Conservation (phyloP, 352 stramenopile species). For the Phytophthora sp. region DNA sequence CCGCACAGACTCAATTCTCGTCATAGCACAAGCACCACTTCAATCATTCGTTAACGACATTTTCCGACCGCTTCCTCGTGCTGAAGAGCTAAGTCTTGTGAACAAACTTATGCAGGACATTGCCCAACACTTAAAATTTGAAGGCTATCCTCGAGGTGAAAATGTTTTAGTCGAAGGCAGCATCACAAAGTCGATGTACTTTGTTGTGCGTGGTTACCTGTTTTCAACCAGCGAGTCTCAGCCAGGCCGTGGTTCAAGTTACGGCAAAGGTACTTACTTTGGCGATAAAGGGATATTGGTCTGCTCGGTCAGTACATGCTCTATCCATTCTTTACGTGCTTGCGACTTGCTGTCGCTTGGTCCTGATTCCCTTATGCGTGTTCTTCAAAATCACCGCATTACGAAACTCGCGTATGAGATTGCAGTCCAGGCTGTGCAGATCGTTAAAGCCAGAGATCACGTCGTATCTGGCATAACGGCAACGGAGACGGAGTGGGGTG, state of each 20-base stretch:
- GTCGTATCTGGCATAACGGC: slow-evolving; percentile 10
- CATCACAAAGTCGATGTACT: slow-evolving; percentile 74
- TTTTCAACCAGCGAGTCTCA: slow-evolving; percentile 41
- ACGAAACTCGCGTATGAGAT: slow-evolving; percentile 54
- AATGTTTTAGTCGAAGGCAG: slow-evolving; percentile 67
- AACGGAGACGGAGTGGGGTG: slow-evolving; percentile 54
- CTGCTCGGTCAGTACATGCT: slow-evolving; percentile 54
- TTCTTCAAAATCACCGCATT: slow-evolving; percentile 49
- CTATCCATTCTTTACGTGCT: slow-evolving; percentile 54
- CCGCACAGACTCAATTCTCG: slow-evolving; percentile 54
- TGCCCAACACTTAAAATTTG: slow-evolving; percentile 54
- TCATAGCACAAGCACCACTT: slow-evolving; percentile 51
- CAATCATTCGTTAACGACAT: slow-evolving; percentile 43
- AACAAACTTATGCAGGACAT: slow-evolving; percentile 45
- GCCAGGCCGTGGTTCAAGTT: slow-evolving; percentile 27
- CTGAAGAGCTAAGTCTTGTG: slow-evolving; percentile 23
- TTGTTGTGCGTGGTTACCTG: slow-evolving; percentile 62
- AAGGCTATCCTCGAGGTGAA: slow-evolving; percentile 66
- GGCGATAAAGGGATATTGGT: slow-evolving; percentile 60
- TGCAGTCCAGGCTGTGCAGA: slow-evolving; percentile 29
- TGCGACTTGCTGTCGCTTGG: slow-evolving; percentile 66
- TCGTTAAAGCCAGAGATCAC: slow-evolving; percentile 17
- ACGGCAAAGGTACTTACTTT: slow-evolving; percentile 64
- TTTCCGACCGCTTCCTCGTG: slow-evolving; percentile 45
- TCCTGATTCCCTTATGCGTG: slow-evolving; percentile 42